Conservation (phyloP, 108 stramenopile genomes). For the Skeletonema menzelii region DNA sequence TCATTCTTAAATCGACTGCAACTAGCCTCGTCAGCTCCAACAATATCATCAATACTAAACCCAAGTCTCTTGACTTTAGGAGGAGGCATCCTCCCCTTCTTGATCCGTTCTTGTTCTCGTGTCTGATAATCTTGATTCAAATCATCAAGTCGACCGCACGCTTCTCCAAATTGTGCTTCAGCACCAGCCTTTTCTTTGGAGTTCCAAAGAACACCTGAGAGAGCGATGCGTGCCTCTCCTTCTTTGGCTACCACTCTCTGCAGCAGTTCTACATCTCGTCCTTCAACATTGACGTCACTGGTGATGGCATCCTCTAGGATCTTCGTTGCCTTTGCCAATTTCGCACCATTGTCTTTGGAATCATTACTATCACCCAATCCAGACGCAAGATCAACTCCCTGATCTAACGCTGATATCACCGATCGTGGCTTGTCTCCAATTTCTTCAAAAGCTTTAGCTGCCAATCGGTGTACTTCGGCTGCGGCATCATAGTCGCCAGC, state of each 20-base stretch:
- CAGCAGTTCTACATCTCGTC: slow-evolving; percentile 67
- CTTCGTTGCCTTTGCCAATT: slow-evolving; percentile 16
- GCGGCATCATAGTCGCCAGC: slow-evolving; percentile 47
- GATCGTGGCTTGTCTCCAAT: slow-evolving; percentile 71
- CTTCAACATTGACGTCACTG: slow-evolving; percentile 56
- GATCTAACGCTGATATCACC: slow-evolving; percentile 64
- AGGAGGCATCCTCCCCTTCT: slow-evolving; percentile 33
- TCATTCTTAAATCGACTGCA: slow-evolving; percentile 73
- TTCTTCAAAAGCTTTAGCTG: slow-evolving; percentile 62
- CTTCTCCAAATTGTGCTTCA: slow-evolving; percentile 62
- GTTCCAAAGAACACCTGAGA: slow-evolving; percentile 69
- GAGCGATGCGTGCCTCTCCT: slow-evolving; percentile 74
- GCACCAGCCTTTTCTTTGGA: slow-evolving; percentile 48
- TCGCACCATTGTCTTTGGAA: slow-evolving; percentile 5
- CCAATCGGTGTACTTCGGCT: slow-evolving; percentile 48
- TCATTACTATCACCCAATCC: slow-evolving; percentile 8
- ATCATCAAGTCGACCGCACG: slow-evolving; percentile 75
- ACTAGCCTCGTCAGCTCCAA: slow-evolving; percentile 55
- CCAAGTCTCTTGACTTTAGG: slow-evolving; percentile 30
- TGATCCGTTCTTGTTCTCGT: slow-evolving; percentile 34
- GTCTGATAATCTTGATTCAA: slow-evolving; percentile 63
- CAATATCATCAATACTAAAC: slow-evolving; percentile 77
- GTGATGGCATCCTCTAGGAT: slow-evolving; percentile 53
- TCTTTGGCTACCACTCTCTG: slow-evolving; percentile 83
- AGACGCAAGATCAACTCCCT: slow-evolving; percentile 73